Conservation (phyloP, 805 yeast genomes). For the Candida montana region DNA sequence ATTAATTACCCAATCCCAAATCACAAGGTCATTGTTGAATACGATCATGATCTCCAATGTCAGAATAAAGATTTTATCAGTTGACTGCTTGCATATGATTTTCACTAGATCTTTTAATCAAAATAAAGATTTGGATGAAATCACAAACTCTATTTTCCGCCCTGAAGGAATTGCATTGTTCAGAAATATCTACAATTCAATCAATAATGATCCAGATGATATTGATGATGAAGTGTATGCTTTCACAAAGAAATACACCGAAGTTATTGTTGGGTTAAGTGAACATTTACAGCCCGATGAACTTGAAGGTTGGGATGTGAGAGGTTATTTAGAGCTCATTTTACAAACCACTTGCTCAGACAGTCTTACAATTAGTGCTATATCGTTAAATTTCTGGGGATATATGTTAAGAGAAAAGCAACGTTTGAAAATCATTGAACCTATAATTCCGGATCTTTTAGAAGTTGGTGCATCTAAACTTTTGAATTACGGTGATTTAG, state of each 20-base stretch:
- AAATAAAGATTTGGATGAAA: slow-evolving; percentile 64
- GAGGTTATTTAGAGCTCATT: slow-evolving; percentile 66
- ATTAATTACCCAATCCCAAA: slow-evolving; percentile 60
- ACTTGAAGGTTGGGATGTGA: slow-evolving; percentile 50
- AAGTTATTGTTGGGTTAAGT: slow-evolving; percentile 83
- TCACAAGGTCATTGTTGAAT: slow-evolving; percentile 56
- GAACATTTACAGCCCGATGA: slow-evolving; percentile 59
- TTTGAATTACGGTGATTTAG: slow-evolving; percentile 63
- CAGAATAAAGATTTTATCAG: slow-evolving; percentile 71
- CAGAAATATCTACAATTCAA: slow-evolving; percentile 51
- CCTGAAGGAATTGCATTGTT: slow-evolving; percentile 70
- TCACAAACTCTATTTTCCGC: slow-evolving; percentile 74
- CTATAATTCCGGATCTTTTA: slow-evolving; percentile 59
- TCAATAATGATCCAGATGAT: slow-evolving; percentile 56
- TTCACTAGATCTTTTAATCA: slow-evolving; percentile 72
- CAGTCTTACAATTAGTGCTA: slow-evolving; percentile 83
- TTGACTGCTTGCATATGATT: slow-evolving; percentile 85
- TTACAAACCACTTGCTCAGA: slow-evolving; percentile 78
- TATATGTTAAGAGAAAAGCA: slow-evolving; percentile 77
- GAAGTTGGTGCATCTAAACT: slow-evolving; percentile 75
- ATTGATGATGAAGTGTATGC: slow-evolving; percentile 79
- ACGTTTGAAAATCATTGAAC: slow-evolving; percentile 45
- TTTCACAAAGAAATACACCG: slow-evolving; percentile 82
- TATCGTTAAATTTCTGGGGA: slow-evolving; percentile 93
- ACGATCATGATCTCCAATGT: slow-evolving; percentile 56